phyloP scores from a whole-genome alignment of 2,329 filamentous ascomycete species.

The Apiospora sp. region DNA sequence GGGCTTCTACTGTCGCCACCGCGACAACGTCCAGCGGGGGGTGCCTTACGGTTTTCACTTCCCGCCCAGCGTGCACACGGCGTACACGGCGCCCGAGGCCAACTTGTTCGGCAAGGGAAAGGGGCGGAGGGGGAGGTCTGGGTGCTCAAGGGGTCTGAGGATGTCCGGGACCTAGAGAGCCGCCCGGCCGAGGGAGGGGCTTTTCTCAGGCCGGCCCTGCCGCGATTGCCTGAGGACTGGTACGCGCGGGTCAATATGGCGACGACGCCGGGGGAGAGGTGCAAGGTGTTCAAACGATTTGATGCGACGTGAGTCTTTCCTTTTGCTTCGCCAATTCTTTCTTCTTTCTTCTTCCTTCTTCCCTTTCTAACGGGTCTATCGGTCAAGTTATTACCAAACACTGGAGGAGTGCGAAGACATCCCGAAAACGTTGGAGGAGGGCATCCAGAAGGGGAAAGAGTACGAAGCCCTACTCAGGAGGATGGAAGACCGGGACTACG shows the following conservation, averaged over 20 bases:
- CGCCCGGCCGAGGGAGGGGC: background rate
- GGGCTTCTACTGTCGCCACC: background rate
- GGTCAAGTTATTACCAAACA: background rate
- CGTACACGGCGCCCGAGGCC: background rate
- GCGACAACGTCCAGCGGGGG: background rate
- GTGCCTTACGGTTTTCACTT: background rate
- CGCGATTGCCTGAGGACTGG: background rate
- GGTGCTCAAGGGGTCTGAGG: conserved; percentile 1
- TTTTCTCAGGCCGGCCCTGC: background rate
- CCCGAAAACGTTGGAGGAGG: conserved; percentile 5
- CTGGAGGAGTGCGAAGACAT: conserved; percentile 17
- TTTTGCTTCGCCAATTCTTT: background rate
- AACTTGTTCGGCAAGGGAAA: background rate
- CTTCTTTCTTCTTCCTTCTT: background rate
- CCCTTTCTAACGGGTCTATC: background rate
- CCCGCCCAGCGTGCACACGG: background rate
- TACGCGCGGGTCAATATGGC: conserved; percentile 5
- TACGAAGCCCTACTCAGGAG: background rate
- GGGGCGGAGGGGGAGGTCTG: background rate
- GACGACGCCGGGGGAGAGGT: background rate
- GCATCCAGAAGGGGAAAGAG: background rate
- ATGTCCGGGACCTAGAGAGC: background rate
- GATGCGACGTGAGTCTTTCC: background rate
- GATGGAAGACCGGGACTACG: conserved; percentile 2
- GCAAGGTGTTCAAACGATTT: background rate